Evolutionary conservation across 1,139 yeast species (phyloP), one percentile per base, ranked within the genome.

Genomic region (Wickerhamomyces sp.): DNA sequence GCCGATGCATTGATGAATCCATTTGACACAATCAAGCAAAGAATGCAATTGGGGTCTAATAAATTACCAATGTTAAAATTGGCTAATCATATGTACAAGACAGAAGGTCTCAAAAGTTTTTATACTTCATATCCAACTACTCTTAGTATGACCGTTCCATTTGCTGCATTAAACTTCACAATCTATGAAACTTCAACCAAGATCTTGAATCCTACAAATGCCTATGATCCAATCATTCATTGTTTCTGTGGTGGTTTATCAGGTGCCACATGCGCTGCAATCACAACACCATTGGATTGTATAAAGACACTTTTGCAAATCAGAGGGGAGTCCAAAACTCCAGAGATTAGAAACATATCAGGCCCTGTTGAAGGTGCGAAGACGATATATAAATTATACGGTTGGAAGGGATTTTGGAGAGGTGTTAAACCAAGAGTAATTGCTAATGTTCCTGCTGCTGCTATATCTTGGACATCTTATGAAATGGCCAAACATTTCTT

Each of bases 1-100:
- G 83, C 94, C 3, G 99, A 93, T 67, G 97, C 97, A 4, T 74
- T 94, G 55, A 91, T 93, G 98, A 93, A 95, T 51, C 99, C 99
- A 26, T 93, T 93, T 63, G 99, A 93, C 62, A 95, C 93, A 37
- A 74, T 94, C 52, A 93, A 93, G 64, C 99, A 93, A 64, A 74
- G 91, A 59, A 81, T 84, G 85, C 93, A 84, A 64, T 59, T 79
- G 44, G 68, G 69, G 35, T 59, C 65, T 5, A 48, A 44, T 29
- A 52, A 49, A 11, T 18, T 45, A 34, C 39, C 54, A 7, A 57
- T 59, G 54, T 40, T 39, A 8, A 48, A 53, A 29, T 36, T 58
- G 10, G 60, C 61, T 9, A 49, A 35, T 27, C 60, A 65, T 40
- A 82, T 93, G 48, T 87, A 84, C 68, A 67, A 69, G 48, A 71